phyloP scores from a whole-genome alignment of 2,329 filamentous ascomycete species.

The Phialocephala sp. region DNA sequence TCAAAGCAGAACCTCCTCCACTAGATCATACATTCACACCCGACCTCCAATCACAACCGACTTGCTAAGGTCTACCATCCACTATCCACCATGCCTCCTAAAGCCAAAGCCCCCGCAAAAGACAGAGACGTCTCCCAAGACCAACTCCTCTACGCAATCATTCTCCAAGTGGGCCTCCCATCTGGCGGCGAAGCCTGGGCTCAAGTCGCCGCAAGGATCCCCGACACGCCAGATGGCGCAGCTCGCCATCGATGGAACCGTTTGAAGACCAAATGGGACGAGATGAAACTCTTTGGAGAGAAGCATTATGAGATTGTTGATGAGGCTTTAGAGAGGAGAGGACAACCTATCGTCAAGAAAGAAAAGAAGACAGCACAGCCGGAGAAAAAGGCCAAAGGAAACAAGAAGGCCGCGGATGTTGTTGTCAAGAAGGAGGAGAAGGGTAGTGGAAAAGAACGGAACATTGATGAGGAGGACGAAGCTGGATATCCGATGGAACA shows the following conservation, averaged over 20 bases:
- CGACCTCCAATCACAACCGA: not conserved
- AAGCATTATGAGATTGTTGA: not conserved
- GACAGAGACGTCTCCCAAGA: not conserved
- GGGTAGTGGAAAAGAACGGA: no score
- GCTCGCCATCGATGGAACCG: not conserved
- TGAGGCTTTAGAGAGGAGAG: not conserved
- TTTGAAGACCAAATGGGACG: not conserved
- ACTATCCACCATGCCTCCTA: constrained; percentile 1
- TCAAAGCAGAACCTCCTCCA: not conserved
- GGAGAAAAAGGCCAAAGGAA: not conserved
- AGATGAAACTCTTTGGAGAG: not conserved
- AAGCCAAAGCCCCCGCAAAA: not conserved
- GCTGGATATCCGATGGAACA: no score
- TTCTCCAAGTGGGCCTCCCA: not conserved
- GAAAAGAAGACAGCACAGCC: not conserved
- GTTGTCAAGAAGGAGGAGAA: no score
- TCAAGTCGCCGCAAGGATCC: not conserved
- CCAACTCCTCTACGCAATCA: constrained; percentile 3
- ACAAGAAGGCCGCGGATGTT: no score
- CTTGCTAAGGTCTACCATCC: not conserved
- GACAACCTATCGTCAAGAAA: not conserved
- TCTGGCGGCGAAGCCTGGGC: not conserved
- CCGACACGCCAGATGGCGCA: not conserved
- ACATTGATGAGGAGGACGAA: no score
- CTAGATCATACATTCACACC: not conserved